phyloP scores from a whole-genome alignment of 306 rosid species.

The Vigna mungo region DNA sequence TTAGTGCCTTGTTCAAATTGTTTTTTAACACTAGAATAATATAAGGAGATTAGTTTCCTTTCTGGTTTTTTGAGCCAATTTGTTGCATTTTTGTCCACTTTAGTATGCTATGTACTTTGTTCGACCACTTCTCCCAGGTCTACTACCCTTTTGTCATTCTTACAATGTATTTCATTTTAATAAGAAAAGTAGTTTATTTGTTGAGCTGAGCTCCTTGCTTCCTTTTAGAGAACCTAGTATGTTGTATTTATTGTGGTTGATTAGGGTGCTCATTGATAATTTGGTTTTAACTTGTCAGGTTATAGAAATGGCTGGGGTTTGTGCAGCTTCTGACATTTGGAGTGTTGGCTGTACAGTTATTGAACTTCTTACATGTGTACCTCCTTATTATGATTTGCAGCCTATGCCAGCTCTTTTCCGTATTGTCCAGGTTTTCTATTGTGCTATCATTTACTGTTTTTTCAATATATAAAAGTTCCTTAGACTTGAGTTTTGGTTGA shows the following conservation, averaged over 20 bases:
- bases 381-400: conserved; percentile 97
- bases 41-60: conserved; percentile 20
- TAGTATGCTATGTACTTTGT: conserved; percentile 34
- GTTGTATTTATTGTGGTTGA: conserved; percentile 37
- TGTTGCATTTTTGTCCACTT: neutral
- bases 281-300: conserved; percentile 68
- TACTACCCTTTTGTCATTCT: conserved; percentile 15
- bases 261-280: conserved; percentile 39
- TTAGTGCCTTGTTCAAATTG: conserved; percentile 24
- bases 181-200: conserved; percentile 14
- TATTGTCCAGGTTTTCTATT: conserved; percentile 83
- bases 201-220: conserved; percentile 36
- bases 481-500: conserved; percentile 10
- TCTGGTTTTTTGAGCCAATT: conserved; percentile 12
- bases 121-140: conserved; percentile 23
- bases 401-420: conserved; percentile 99
- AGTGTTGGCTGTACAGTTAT: conserved; percentile 99
- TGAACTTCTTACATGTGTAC: conserved; percentile 96
- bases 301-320: conserved; percentile 99
- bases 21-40: conserved; percentile 17
- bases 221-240: conserved; percentile 12
- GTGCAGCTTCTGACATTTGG: conserved; percentile 99
- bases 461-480: conserved; percentile 26
- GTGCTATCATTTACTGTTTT: conserved; percentile 3
- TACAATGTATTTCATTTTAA: conserved; percentile 34